phyloP scores from a whole-genome alignment of 108 stramenopile species.

The Pseudonitzschia delicatissima region DNA sequence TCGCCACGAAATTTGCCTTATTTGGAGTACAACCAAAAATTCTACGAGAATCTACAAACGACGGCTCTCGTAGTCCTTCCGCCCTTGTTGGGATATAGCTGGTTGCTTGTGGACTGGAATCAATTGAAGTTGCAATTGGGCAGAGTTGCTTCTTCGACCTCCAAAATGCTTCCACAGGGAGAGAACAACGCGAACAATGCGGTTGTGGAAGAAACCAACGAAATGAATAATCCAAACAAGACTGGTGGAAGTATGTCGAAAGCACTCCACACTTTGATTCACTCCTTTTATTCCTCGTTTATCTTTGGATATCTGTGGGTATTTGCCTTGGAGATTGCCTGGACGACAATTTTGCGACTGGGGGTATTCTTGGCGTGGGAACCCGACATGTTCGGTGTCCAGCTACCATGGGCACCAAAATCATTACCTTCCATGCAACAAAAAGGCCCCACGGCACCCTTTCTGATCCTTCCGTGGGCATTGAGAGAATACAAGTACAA shows the following conservation, averaged over 20 bases:
- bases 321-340: constrained; percentile 64
- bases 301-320: constrained; percentile 66
- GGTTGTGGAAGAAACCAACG: neutral
- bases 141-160: neutral
- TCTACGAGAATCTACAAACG: constrained; percentile 61
- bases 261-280: constrained; percentile 49
- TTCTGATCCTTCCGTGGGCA: constrained; percentile 77
- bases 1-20: constrained; percentile 65
- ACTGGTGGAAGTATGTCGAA: neutral
- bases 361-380: constrained; percentile 71
- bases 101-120: constrained; percentile 11
- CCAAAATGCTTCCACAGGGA: neutral
- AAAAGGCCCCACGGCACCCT: neutral
- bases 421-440: neutral
- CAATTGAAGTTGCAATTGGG: neutral
- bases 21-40: constrained; percentile 65
- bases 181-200: neutral
- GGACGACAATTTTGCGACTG: constrained; percentile 71
- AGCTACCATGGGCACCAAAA: constrained; percentile 33
- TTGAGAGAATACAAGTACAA: constrained; percentile 72
- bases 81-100: constrained; percentile 34
- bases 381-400: constrained; percentile 60
- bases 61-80: constrained; percentile 44
- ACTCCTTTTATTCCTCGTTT: constrained; percentile 69
- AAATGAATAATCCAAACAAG: too few species aligned